phyloP scores from a whole-genome alignment of 108 stramenopile genomes.

The Cyclotella distinguenda region DNA sequence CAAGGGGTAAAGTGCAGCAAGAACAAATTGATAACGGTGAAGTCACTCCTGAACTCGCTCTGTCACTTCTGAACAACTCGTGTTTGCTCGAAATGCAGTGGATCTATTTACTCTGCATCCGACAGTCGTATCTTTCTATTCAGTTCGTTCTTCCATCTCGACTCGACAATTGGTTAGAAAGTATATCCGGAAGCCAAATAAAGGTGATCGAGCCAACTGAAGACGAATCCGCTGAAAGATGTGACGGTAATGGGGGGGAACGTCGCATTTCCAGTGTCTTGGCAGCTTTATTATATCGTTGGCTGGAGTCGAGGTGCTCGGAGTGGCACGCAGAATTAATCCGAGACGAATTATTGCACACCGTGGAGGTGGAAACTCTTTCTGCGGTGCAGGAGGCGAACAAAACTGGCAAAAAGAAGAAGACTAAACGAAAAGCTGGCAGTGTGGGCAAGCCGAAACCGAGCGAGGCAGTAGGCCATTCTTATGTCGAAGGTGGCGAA shows the following conservation, averaged over 20 bases:
- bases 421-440: slow-evolving; percentile 34
- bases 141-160: slow-evolving; percentile 17
- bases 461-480: not conserved
- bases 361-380: slow-evolving; percentile 20
- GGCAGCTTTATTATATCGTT: slow-evolving; percentile 61
- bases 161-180: slow-evolving; percentile 28
- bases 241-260: slow-evolving; percentile 47
- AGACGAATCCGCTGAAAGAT: slow-evolving; percentile 5
- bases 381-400: slow-evolving; percentile 8
- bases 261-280: slow-evolving; percentile 59
- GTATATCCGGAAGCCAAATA: slow-evolving; percentile 1
- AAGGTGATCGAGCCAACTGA: not conserved
- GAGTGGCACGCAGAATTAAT: slow-evolving; percentile 81
- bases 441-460: not conserved
- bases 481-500: not conserved
- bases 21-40: not conserved
- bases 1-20: slow-evolving; percentile 2
- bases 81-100: slow-evolving; percentile 21
- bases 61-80: slow-evolving; percentile 17
- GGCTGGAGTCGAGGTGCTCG: slow-evolving; percentile 61
- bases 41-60: slow-evolving; percentile 5
- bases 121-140: slow-evolving; percentile 9
- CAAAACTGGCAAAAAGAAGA: slow-evolving; percentile 39
- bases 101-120: slow-evolving; percentile 31
- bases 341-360: slow-evolving; percentile 59